A percentile compares a stretch with the other conserved stretches of the same genome.
Evolutionary conservation across 78 protist genomes (phyloP).

Genomic region (Isochrysis galbana): DNA sequence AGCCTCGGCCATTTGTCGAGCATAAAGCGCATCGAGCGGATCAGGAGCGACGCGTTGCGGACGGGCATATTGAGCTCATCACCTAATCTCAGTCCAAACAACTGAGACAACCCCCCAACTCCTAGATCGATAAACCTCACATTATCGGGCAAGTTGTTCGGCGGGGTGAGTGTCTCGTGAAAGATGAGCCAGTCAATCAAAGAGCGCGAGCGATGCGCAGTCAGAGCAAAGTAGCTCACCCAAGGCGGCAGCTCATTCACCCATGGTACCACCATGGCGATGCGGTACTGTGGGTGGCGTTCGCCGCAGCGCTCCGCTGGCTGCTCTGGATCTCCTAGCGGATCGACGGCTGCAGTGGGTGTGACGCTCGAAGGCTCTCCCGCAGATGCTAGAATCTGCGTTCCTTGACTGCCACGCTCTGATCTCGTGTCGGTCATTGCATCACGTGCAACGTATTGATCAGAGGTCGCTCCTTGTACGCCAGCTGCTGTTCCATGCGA

Average conservation of each 20-base stretch:
- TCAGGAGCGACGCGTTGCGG: conserved; percentile 5
- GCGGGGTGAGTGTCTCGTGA: neutral
- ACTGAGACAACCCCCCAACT: neutral
- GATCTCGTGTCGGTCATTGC: neutral
- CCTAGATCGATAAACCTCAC: neutral
- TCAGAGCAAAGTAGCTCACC: neutral
- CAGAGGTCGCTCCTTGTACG: neutral
- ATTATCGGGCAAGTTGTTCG: neutral
- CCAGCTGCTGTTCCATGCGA: too few relatives aligned
- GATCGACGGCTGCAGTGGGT: neutral
- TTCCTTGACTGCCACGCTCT: neutral
- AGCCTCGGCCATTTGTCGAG: conserved; percentile 8
- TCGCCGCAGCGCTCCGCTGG: neutral
- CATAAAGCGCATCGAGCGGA: conserved; percentile 11
- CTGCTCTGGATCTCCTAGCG: neutral
- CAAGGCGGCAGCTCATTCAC: neutral
- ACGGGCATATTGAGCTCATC: neutral
- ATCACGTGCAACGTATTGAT: neutral
- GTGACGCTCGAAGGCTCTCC: neutral
- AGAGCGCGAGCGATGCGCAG: neutral
- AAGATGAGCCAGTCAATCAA: neutral
- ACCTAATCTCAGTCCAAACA: neutral
- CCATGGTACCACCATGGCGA: conserved; percentile 9
- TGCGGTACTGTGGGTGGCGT: neutral
- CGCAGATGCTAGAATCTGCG: neutral